Evolutionary conservation across 805 yeast species (phyloP), one percentile per base, ranked within the genome.

Genomic region (Suhomyces sp.): DNA sequence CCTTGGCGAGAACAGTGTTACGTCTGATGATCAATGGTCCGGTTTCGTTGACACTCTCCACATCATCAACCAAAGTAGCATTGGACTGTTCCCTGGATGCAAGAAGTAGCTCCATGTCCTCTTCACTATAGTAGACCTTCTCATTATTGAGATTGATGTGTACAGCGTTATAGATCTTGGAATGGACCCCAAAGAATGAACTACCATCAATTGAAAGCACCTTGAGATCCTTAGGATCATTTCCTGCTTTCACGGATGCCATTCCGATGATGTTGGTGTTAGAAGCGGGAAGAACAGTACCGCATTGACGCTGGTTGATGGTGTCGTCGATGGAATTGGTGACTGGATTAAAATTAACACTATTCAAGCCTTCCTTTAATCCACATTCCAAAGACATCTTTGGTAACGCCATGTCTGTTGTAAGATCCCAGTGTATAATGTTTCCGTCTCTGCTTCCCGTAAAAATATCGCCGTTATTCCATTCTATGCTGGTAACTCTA

Each of bases 371-470:
- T 42, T 70, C 73, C 35, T 63, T 69, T 29, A 75, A 46, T 4
- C 72, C 63, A 46, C 83, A 76, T 8, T 35, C 46, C 1, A 27
- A 25, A 19, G 39, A 28, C 6, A 32, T 38, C 9, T 37, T 32
- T n/a, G 26, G 27, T n/a, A 23, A 10, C n/a, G 10, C 17, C 13
- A 26, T 11, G 28, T 50, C 58, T 12, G 59, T 50, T 6, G 70
- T 56, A 31, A 77, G 59, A 53, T 77, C 77, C 90, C 90, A 83
- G 39, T 77, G 78, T 8, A 80, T 65, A n/a, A 83, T 72, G 35
- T 70, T 74, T 4, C 88, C 88, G 49, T 83, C 88, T 31, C 65
- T 60, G 2, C 83, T 76, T 6, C 83, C 79, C 1, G 83, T 68
- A 48, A 77, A 74, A 19, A 82, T 42, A 50, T 76, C 77, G 15